Conservation (phyloP, 345 rosid species). For the rapeseed (Brassica napus) region Da-Ae NC_063441.1:10206001-10206500, state of each 20-base stretch:
- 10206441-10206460: constrained; percentile 68
- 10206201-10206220: constrained; percentile 69
- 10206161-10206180: not conserved
- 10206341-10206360: constrained; percentile 70
- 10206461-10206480: constrained; percentile 62
- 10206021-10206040: constrained; percentile 18
- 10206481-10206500: constrained; percentile 52
- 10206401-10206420: constrained; percentile 74
- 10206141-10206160: not conserved
- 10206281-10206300: constrained; percentile 70
- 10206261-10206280: constrained; percentile 62
- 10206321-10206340: constrained; percentile 66
- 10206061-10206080: not conserved
- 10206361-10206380: constrained; percentile 63
- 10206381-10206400: constrained; percentile 76
- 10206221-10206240: constrained; percentile 79
- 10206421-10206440: constrained; percentile 62
- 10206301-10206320: constrained; percentile 71
- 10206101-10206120: not conserved
- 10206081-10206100: not conserved
- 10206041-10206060: not conserved
- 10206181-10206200: constrained; percentile 57
- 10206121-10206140: not conserved
- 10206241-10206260: constrained; percentile 72
- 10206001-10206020: constrained; percentile 7